A percentile compares a stretch with the other conserved stretches of the same genome.
phyloP scores from a whole-genome alignment of 306 rosid genomes.

The Pyrus betulifolia region DNA sequence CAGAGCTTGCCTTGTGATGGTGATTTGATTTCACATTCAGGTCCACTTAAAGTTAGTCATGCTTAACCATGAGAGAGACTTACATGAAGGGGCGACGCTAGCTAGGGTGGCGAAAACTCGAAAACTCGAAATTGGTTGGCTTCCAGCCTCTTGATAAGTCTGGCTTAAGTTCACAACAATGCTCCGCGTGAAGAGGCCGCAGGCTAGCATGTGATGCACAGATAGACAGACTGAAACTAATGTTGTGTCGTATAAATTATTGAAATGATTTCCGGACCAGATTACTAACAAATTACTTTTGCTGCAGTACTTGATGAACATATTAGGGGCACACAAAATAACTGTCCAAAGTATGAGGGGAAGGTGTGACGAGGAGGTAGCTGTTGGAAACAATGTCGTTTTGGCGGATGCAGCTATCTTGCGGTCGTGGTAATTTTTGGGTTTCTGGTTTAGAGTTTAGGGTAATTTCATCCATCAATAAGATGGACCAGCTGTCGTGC shows the following conservation, averaged over 20 bases:
- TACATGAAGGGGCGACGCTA: too few species aligned
- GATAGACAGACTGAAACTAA: background rate
- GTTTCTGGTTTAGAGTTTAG: background rate
- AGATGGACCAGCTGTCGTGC: background rate
- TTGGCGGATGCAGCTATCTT: background rate
- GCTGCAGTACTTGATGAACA: background rate
- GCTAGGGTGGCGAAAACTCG: background rate
- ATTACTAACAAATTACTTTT: background rate
- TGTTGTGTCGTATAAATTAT: background rate
- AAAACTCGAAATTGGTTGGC: background rate
- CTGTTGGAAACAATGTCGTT: background rate
- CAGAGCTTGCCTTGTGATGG: constrained; percentile 4
- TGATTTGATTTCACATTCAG: background rate
- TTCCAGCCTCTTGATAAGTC: background rate
- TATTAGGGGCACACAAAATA: background rate
- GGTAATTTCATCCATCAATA: background rate
- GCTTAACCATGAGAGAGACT: background rate
- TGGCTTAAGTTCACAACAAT: background rate
- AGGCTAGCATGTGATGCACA: background rate
- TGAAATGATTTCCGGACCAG: background rate
- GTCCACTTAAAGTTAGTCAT: background rate
- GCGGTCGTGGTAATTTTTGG: background rate
- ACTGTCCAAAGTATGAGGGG: background rate
- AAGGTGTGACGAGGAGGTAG: background rate
- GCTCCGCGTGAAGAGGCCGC: background rate